Conservation (phyloP, 768 basidiomycete species). For the Kwoniella pini region DNA sequence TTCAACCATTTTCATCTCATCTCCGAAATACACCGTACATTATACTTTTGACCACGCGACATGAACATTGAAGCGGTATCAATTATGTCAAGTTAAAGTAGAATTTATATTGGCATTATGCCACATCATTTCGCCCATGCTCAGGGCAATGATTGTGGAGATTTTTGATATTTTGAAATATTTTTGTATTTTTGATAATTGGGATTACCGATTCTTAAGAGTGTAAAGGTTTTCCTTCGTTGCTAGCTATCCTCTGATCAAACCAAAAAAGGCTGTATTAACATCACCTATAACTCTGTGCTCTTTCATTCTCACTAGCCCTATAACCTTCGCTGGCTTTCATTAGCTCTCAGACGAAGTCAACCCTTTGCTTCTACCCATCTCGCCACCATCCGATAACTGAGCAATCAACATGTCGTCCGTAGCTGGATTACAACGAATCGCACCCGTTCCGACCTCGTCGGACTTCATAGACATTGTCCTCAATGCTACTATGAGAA, state of each 20-base stretch:
- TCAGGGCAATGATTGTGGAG: neutral
- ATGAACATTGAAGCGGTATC: neutral
- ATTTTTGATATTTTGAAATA: conserved; percentile 1
- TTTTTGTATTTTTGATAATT: neutral
- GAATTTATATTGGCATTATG: neutral
- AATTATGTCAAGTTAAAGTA: neutral
- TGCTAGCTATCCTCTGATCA: neutral
- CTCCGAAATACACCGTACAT: neutral
- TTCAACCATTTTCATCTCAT: neutral
- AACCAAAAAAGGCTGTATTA: neutral
- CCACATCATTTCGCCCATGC: neutral
- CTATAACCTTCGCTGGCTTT: neutral
- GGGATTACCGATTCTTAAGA: neutral
- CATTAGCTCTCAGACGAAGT: neutral
- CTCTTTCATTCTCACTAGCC: neutral
- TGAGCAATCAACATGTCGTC: conserved; percentile 34
- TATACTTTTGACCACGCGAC: neutral
- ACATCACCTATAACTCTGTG: neutral
- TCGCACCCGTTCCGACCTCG: conserved; percentile 97
- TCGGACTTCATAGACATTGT: conserved; percentile 71
- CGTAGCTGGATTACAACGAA: conserved; percentile 76
- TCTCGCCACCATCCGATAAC: conserved; percentile 1
- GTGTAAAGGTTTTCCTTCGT: neutral
- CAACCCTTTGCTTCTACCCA: neutral
- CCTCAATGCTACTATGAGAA: conserved; percentile 72